Base-by-base conservation (phyloP, 148 eudicot genomes). In the Mesembryanthemum crystallinum region DNA sequence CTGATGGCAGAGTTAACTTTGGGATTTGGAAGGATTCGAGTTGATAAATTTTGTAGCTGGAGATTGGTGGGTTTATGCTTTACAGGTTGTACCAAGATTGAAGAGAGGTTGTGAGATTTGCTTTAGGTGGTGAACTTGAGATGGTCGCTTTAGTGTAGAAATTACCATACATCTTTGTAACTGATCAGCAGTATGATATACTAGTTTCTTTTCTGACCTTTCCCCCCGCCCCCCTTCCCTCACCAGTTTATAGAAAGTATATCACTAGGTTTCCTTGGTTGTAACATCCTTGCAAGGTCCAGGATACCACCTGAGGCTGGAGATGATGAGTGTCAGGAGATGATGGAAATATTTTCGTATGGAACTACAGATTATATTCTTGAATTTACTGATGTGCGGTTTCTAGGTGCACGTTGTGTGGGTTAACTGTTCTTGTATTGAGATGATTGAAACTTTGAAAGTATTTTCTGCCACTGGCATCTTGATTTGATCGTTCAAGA, bases 71-170 rank as follows among this genome's bases (percentile, higher is more conserved):
- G 49, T 39, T 21, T 45, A 62, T 45, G 51, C 43, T 25, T 43
- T 59, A 28, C 28, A 33, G 71, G 23, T 55, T 64, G 1, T 69
- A 70, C 69, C 71, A 21, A 47, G 21, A 76, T n/a, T 69, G 67
- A 52, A 76, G 73, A 67, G 37, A 33, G 65, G 18, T 58, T 64
- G 75, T 62, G 45, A 64, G 64, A 25, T 78, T 24, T 64, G 54
- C 24, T 47, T 25, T 69, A 32, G 67, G 35, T 43, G 80, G 62
- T 71, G 70, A 63, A 47, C 54, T 25, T 65, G 74, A 77, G 63
- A 70, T 71, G 35, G 49, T 67, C 42, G 10, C 32, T 8, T 62
- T 76, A 51, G 20, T 71, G 64, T 58, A 64, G 71, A 70, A 70
- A 52, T 51, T 64, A 59, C 49, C 27, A 63, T 52, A 71, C 69